Base-by-base conservation (phyloP, 1,284 basidiomycete genomes). In the Fomitopsis betulina region DNA sequence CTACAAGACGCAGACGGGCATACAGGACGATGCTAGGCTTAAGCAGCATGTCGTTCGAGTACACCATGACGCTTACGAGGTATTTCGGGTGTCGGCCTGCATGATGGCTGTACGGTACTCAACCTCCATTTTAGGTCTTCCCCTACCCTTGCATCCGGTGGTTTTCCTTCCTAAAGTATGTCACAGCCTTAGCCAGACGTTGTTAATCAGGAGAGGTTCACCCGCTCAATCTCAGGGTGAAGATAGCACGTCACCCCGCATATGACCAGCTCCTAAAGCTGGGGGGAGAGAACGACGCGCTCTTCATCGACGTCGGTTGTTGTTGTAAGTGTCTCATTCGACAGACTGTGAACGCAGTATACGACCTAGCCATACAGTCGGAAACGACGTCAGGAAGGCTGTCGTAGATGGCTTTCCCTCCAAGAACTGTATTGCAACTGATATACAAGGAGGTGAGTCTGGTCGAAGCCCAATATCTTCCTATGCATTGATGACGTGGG, bases 251-350 rank as follows among this genome's bases (percentile, higher is more conserved):
- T 5, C 64, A 76, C 8, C 76, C 77, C 5, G 74, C 66, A 0
- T 84, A 84, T 65, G 56, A 67, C 3, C 67, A 72, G 15, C 73
- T 75, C 8, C 65, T 83, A 1, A 63, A 74, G 50, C 68, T 82
- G 1, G 68, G 70, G 0, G 65, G 68, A n/a, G 69, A 73, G 5
- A 57, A 69, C 17, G 69, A 72, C 42, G 77, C 80, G 2, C 73
- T 85, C 42, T 67, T 82, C 7, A 67, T 84, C 1, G 75, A 77
- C 43, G 62, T 76, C 19, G 75, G 71, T 3, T 82, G 80, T 60
- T 80, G 79, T 63, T 79, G 81, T 82, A 58, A 65, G 79, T 69
- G 6, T 25, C 3, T 25, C 13, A 9, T 45, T 10, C 6, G 6
- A 2, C 8, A 37, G 8, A 32, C 25, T n/a, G 19, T 30, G 39